These are phyloP conservation scores for Eucalyptus cloeziana DNA, from an alignment of 345 rosid genomes.

Conservation along the genomic window DNA sequence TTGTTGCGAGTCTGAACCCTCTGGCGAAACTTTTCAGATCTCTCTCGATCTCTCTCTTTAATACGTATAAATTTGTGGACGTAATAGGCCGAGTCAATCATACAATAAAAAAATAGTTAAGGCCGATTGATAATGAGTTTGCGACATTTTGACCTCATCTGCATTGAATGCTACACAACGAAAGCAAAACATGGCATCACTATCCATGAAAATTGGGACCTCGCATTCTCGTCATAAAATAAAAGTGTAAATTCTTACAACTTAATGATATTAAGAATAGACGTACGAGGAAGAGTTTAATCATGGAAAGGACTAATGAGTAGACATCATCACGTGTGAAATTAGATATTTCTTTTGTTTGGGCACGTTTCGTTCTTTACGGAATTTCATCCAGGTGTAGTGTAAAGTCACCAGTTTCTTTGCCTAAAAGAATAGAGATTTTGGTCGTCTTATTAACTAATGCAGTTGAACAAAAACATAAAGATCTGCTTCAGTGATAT, in stretches of 20 bases:
- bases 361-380: not conserved
- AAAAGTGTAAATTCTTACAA: not conserved
- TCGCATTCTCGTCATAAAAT: not conserved
- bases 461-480: not conserved
- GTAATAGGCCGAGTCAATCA: not conserved
- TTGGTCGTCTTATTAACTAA: not conserved
- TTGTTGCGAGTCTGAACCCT: slow-evolving; percentile 28
- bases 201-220: not conserved
- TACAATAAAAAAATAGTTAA: not conserved
- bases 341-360: not conserved
- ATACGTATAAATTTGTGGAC: not conserved
- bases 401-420: not conserved
- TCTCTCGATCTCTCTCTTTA: not conserved
- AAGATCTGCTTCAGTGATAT: not conserved
- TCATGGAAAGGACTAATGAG: not conserved
- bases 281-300: not conserved
- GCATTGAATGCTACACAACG: not conserved
- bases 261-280: not conserved
- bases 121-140: not conserved
- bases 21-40: slow-evolving; percentile 47
- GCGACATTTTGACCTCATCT: not conserved
- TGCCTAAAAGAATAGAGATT: not conserved
- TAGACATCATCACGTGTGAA: not conserved
- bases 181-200: not conserved
- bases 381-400: not conserved